phyloP scores from a whole-genome alignment of 805 yeast species.

The Barnettozyma vustinii region DNA sequence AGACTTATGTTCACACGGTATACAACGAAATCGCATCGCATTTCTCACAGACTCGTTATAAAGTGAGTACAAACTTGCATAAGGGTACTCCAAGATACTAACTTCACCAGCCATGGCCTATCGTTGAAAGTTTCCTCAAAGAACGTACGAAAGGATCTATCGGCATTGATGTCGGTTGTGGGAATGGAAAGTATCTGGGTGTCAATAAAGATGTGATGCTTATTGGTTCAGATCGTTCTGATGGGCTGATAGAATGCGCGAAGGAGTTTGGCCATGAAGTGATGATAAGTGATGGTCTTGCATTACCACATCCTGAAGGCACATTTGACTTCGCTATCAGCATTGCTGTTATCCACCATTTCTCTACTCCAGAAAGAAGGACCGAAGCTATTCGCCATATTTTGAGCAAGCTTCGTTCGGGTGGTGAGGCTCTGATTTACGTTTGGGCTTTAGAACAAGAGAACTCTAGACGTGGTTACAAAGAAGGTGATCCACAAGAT shows the following conservation, averaged over 20 bases:
- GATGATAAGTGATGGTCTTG: conserved; percentile 76
- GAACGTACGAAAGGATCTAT: conserved; percentile 47
- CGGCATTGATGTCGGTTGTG: conserved; percentile 95
- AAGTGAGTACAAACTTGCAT: conserved; percentile 26
- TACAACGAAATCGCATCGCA: conserved; percentile 91
- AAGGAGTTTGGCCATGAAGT: conserved; percentile 44
- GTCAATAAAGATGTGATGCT: conserved; percentile 65
- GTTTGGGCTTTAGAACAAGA: conserved; percentile 98
- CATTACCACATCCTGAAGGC: conserved; percentile 46
- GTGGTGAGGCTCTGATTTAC: conserved; percentile 75
- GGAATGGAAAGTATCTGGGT: conserved; percentile 87
- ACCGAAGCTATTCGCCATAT: conserved; percentile 69
- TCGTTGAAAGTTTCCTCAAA: conserved; percentile 67
- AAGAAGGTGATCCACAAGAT: conserved; percentile 89
- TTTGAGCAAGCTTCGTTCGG: conserved; percentile 46
- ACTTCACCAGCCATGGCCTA: conserved; percentile 79
- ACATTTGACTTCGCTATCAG: conserved; percentile 79
- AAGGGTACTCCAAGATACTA: not conserved
- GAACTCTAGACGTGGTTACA: conserved; percentile 81
- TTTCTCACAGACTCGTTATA: conserved; percentile 89
- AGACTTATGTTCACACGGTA: conserved; percentile 80
- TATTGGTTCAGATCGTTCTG: conserved; percentile 71
- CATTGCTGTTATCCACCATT: conserved; percentile 94
- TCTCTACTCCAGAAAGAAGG: conserved; percentile 79
- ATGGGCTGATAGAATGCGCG: conserved; percentile 65